Evolutionary conservation across 108 stramenopile genomes (phyloP).

Genomic region (Schizochytrium sp.): DNA sequence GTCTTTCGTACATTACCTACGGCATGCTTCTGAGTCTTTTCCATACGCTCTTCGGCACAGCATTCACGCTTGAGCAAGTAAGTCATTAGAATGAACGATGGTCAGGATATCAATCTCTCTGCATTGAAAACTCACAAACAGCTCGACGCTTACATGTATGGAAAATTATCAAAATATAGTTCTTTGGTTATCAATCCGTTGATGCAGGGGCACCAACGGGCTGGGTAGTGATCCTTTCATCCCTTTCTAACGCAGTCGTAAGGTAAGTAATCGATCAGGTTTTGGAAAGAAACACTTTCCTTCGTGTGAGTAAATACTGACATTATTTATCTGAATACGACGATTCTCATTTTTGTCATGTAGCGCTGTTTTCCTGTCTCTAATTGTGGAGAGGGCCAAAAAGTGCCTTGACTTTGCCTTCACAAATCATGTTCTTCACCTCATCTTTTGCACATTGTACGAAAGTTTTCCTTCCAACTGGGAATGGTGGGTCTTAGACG

Average conservation of each 20-base stretch:
- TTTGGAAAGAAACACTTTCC: background rate
- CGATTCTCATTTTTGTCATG: background rate
- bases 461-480: conserved; percentile 44
- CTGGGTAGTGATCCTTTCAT: conserved; percentile 41
- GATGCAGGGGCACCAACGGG: conserved; percentile 49
- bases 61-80: conserved; percentile 52
- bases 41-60: conserved; percentile 44
- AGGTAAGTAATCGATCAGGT: background rate
- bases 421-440: conserved; percentile 40
- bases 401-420: conserved; percentile 58
- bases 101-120: background rate
- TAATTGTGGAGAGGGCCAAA: conserved; percentile 37
- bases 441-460: conserved; percentile 48
- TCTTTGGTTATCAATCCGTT: background rate
- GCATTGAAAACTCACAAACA: background rate
- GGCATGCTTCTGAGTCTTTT: conserved; percentile 45
- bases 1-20: conserved; percentile 18
- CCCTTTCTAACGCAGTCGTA: conserved; percentile 23
- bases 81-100: background rate
- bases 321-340: no score
- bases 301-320: background rate
- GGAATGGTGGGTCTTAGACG: conserved; percentile 55
- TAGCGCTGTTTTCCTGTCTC: conserved; percentile 12
- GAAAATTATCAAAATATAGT: background rate
- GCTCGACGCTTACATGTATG: background rate